These are phyloP conservation scores for Ogataea corticis DNA, from an alignment of 805 yeast species.

Conservation along the genomic window DNA sequence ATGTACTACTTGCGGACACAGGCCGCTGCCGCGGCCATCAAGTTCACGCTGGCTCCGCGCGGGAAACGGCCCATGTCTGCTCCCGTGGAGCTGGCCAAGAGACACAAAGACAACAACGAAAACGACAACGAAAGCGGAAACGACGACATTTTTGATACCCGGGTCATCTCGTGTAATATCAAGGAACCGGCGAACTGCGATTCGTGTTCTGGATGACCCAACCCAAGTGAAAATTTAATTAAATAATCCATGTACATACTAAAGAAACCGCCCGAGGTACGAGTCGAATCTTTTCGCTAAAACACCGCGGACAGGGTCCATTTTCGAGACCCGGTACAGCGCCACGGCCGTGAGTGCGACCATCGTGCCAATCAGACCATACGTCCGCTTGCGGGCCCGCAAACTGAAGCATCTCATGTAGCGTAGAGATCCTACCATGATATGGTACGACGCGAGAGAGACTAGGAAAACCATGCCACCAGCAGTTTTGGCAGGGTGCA, in stretches of 20 bases:
- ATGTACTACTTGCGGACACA: slow-evolving; percentile 97
- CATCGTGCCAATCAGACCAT: slow-evolving; percentile 39
- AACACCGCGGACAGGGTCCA: slow-evolving; percentile 25
- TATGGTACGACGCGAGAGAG: slow-evolving; percentile 50
- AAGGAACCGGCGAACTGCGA: slow-evolving; percentile 37
- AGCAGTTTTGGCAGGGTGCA: slow-evolving; percentile 5
- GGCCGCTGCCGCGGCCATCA: slow-evolving; percentile 97
- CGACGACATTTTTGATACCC: slow-evolving; percentile 19
- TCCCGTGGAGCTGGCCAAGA: slow-evolving; percentile 6
- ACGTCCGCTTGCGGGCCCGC: slow-evolving; percentile 45
- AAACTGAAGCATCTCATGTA: slow-evolving; percentile 43
- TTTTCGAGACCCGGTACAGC: slow-evolving; percentile 27
- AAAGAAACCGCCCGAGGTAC: slow-evolving; percentile 11
- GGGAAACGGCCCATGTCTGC: slow-evolving; percentile 18
- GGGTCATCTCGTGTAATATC: slow-evolving; percentile 22
- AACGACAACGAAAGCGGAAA: slow-evolving; percentile 7
- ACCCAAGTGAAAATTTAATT: too few relatives aligned
- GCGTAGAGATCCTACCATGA: slow-evolving; percentile 51
- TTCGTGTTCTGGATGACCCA: slow-evolving; percentile 39
- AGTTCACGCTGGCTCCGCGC: slow-evolving; percentile 69
- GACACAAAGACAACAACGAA: slow-evolving; percentile 7
- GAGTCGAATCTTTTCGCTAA: slow-evolving; percentile 23
- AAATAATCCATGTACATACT: slow-evolving; percentile 1
- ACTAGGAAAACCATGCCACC: slow-evolving; percentile 39
- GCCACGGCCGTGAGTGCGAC: slow-evolving; percentile 41